Base-by-base conservation (phyloP, 2,329 filamentous ascomycete species). In the Stagonosporopsis chrysanthemi region DNA sequence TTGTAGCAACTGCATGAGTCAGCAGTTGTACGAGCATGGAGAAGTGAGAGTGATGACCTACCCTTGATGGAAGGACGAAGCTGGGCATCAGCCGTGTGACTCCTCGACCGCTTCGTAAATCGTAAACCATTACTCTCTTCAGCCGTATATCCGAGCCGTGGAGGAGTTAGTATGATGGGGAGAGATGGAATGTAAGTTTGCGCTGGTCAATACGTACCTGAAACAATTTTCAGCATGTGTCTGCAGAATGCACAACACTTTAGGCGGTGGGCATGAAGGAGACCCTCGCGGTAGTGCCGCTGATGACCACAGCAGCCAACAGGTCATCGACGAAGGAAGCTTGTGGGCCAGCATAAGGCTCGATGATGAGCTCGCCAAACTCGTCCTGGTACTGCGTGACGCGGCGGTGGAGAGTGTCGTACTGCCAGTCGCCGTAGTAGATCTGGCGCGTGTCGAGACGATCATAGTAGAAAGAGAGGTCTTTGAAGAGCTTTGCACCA, bases 361-460 rank as follows among this genome's bases (percentile, higher is more conserved):
- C 58, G 22, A 29, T 28, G 28, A 62, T 40, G 14, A 52, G 26
- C 4, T 64, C 62, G 24, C 66, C 66, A 8, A 47, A 68, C 31
- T 65, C 62, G 11, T 69, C 66, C 0, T 17, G 43, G 38, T 58
- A 61, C 4, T 48, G 36, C 7, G 61, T 67, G 39, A 60, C 40
- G 12, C 62, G 46, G 6, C 36, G 36, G 31, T 68, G 58, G 2
- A 52, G 7, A 9, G 40, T 61, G 8, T 68, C 67, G 47, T 69
- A 68, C 50, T 65, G 53, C 54, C 58, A 68, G 33, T 58, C 57
- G 9, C 60, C 64, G 29, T 68, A 69, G 55, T 56, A 64, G 43
- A 66, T 52, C 11, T 38, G 1, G 19, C 62, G 61, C 24, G 49
- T 53, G 22, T 59, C 43, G 11, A 66, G 38, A 6, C 19, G 22